Percentiles rank a stretch among this genome's conserved stretches.
These are phyloP conservation scores for Eucalyptus pauciflora DNA, from an alignment of 345 rosid species.

Conservation along the genomic window DNA sequence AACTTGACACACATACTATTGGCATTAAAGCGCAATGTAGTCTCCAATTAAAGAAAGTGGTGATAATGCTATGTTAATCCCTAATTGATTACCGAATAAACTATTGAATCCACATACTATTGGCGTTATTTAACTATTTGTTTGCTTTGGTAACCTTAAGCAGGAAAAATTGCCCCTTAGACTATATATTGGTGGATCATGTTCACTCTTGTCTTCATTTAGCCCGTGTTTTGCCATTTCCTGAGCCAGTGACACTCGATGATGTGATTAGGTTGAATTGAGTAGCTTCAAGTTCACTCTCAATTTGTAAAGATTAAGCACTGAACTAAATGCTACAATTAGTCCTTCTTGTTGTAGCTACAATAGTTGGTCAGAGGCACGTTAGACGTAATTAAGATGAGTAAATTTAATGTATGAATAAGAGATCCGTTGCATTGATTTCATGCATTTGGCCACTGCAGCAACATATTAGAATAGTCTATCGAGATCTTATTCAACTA, in stretches of 20 bases:
- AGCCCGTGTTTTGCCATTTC: background rate
- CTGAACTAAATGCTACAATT: background rate
- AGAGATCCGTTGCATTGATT: background rate
- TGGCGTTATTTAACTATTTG: too few relatives aligned
- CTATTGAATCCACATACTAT: background rate
- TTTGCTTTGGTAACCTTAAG: too few relatives aligned
- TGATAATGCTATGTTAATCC: background rate
- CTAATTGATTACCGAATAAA: background rate
- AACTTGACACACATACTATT: background rate
- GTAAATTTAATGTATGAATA: background rate
- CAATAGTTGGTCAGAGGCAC: background rate
- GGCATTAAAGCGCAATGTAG: background rate
- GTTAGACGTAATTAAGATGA: background rate
- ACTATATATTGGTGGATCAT: background rate
- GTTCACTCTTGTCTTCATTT: background rate
- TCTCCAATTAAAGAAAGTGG: background rate
- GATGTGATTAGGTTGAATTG: background rate
- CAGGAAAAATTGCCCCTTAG: too few relatives aligned
- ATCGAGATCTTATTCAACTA: background rate
- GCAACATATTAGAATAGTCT: background rate
- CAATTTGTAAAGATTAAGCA: too few relatives aligned
- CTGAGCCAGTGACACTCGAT: background rate
- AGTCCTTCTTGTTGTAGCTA: background rate
- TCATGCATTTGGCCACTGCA: background rate
- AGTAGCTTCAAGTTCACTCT: too few relatives aligned